Evolutionary conservation across 179 eudicot genomes (phyloP), one percentile per base, ranked within the genome.

Genomic region (Gypsophila paniculata): DNA sequence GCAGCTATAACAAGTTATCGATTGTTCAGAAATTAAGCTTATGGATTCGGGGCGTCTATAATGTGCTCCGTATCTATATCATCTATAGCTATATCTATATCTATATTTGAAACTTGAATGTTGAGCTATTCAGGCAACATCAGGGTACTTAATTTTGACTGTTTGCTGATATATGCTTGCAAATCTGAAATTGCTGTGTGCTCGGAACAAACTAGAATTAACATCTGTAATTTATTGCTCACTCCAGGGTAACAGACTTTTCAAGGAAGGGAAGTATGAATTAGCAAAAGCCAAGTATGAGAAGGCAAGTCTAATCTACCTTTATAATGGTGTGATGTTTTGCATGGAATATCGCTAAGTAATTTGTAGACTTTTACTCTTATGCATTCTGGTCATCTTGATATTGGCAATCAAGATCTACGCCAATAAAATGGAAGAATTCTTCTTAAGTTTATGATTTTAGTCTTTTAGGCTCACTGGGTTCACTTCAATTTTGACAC

Each of bases 201-300:
- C 58, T 55, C 60, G 42, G 61, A 19, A 19, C 60, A 76, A 23
- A 29, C 34, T 29, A 29, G n/a, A n/a, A 29, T 29, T 29, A 29
- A 29, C 34, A 29, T 42, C 32, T 55, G 11, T 18, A 44, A 18
- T 21, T 49, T 29, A 51, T 23, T 18, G 77, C 55, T 80, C 59
- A 66, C 78, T 83, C 64, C 90, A 91, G 99, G 97, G 99, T 79
- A 94, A 94, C 82, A 87, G 96, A 85, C 92, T 94, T 67, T 94
- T 94, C 83, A 91, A 94, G 83, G 99, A 94, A 85, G 99, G 85
- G 53, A 94, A 94, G 82, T 92, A 80, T 72, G 97, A 86, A 77
- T 85, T 94, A 70, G 99, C 97, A 10, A 94, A 90, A 81, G 96
- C 97, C 38, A 94, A 94, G 87, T 94, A 94, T 83, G 99, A 94